Base-by-base conservation (phyloP, 257 asterid genomes). In the Striga asiatica region DNA sequence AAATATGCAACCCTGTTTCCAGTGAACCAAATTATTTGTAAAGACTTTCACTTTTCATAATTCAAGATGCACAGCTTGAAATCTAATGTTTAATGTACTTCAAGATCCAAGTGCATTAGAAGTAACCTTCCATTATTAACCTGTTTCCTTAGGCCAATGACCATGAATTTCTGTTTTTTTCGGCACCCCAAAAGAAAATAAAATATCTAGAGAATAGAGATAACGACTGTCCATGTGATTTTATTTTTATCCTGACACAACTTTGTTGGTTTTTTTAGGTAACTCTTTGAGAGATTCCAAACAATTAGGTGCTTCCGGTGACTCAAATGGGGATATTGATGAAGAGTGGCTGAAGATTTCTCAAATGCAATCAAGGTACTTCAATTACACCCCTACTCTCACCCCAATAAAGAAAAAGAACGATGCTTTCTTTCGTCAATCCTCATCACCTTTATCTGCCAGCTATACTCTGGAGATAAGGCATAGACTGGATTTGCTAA, bases 341-440 rank as follows among this genome's bases (percentile, higher is more conserved):
- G 81, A 83, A 61, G 93, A 83, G 60, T 89, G 95, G 97, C 24
- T 67, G 62, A 76, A 52, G 68, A 81, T 89, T 50, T 76, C 76
- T 31, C 74, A 76, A 76, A 85, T 85, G 83, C 97, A 83, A 52
- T 74, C 84, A 45, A 76, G 97, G 95, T 89, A 74, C 57, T 42
- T 27, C 52, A 65, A 14, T 58, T 14, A n/a, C n/a, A n/a, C n/a
- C n/a, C n/a, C n/a, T n/a, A n/a, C n/a, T n/a, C n/a, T n/a, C n/a
- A n/a, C n/a, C n/a, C n/a, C n/a, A n/a, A n/a, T n/a, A n/a, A n/a
- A n/a, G n/a, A n/a, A n/a, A n/a, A n/a, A n/a, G n/a, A n/a, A n/a
- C n/a, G n/a, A n/a, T n/a, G n/a, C n/a, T n/a, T n/a, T n/a, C n/a
- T n/a, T n/a, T n/a, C n/a, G n/a, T n/a, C n/a, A n/a, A n/a, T n/a